Base-by-base conservation (phyloP, 352 stramenopile species). In the Phytophthora sojae region DNA sequence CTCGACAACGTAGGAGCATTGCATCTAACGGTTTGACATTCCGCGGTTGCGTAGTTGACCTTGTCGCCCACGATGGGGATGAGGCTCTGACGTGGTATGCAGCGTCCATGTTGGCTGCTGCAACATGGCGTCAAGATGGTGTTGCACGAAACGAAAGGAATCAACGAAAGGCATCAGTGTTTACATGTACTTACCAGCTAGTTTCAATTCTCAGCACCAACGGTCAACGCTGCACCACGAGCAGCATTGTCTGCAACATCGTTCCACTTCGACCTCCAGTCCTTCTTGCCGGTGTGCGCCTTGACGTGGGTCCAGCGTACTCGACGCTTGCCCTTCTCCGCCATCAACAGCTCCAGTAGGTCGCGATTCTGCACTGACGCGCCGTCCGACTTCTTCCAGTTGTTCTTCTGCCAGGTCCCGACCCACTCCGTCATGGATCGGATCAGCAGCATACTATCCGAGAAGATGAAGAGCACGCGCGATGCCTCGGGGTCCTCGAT, bases 341-440 rank as follows among this genome's bases (percentile, higher is more conserved):
- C 23, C 12, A 87, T 23, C n/a, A 95, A 47, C 15, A 76, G 57
- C 64, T 95, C 76, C 9, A 95, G 74, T 25, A 95, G 52, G 63
- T 95, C 86, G 8, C 74, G 78, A 64, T 95, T 95, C 55, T 86
- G 58, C 29, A 93, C 86, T 0, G 72, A 39, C 6, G 69, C 50
- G 12, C 82, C 85, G 56, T 92, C 76, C 0, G 83, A 75, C 49
- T 94, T 95, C 26, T 59, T 61, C 86, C 86, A 93, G 11, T 83
- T 79, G 7, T 89, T 93, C 32, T 76, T 81, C 32, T 79, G 66
- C 86, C 88, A 95, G 0, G 61, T 80, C 2, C 60, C 63, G 39
- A 95, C 66, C 86, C 86, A 94, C 62, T 94, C 79, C 2, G 85
- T 94, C 84, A 93, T 94, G 4, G 88, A 91, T 35, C 80, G 79